phyloP scores from a whole-genome alignment of 2,329 filamentous ascomycete genomes.

The Talaromyces albobiverticillius region DNA sequence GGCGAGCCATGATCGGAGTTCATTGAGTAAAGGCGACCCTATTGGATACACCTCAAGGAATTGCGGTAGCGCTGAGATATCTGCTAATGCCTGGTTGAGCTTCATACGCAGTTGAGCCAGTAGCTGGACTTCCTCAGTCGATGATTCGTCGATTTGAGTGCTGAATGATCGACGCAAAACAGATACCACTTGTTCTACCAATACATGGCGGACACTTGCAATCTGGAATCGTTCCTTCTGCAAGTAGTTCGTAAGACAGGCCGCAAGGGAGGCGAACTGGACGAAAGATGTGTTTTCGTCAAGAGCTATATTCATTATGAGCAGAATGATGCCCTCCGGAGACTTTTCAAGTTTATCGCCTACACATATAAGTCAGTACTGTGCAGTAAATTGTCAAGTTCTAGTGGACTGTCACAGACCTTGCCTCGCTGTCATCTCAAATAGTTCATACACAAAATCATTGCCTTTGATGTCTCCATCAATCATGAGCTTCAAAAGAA shows the following conservation, averaged over 20 bases:
- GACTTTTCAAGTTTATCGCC: conserved; percentile 33
- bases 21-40: conserved; percentile 33
- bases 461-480: conserved; percentile 31
- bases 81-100: conserved; percentile 40
- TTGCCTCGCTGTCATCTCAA: conserved; percentile 39
- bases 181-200: conserved; percentile 32
- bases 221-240: conserved; percentile 39
- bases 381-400: conserved; percentile 4
- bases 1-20: conserved; percentile 39
- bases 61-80: conserved; percentile 36
- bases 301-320: conserved; percentile 33
- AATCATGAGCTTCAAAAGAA: conserved; percentile 34
- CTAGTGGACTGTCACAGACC: conserved; percentile 22
- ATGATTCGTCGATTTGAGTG: conserved; percentile 23
- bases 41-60: conserved; percentile 40
- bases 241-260: conserved; percentile 32
- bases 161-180: conserved; percentile 31
- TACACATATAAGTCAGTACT: conserved; percentile 17
- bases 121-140: conserved; percentile 32
- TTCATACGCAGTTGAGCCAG: conserved; percentile 35
- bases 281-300: conserved; percentile 24
- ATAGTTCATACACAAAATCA: conserved; percentile 38
- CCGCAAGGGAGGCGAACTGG: conserved; percentile 32
- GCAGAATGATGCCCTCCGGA: conserved; percentile 33
- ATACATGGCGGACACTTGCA: conserved; percentile 29